Evolutionary conservation across 1,284 basidiomycete genomes (phyloP).

Genomic region (Leccinum insigne): DNA sequence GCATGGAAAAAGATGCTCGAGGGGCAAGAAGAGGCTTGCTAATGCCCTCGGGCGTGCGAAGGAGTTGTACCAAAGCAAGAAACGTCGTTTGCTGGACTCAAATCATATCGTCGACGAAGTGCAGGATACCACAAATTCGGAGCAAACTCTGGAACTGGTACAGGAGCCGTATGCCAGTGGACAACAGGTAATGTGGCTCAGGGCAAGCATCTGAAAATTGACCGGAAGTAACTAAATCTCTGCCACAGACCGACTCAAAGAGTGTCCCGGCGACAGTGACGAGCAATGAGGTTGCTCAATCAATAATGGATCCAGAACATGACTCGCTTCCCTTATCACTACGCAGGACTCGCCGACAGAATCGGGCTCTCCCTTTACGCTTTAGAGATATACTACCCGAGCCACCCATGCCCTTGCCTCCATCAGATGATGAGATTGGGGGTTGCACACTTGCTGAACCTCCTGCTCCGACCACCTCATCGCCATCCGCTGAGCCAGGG

Average conservation of each 20-base stretch:
- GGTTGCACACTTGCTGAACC: neutral
- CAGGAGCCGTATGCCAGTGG: neutral
- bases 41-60: too few species aligned
- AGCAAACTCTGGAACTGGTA: neutral
- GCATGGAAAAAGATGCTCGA: rapidly evolving
- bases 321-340: neutral
- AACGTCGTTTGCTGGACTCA: too few species aligned
- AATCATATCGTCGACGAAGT: too few species aligned
- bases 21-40: too few species aligned
- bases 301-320: neutral
- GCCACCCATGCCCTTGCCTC: neutral
- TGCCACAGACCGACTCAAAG: too few species aligned
- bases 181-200: neutral
- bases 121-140: neutral
- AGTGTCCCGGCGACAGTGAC: neutral
- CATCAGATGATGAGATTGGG: neutral
- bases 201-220: neutral
- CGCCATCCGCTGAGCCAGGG: neutral
- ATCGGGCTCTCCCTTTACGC: neutral
- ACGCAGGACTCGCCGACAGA: neutral
- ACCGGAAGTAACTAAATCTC: neutral
- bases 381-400: neutral
- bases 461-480: neutral
- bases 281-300: neutral
- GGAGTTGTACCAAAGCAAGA: neutral